Evolutionary conservation across 495 filamentous ascomycete species (phyloP).

Genomic region (Bacidia rubella): DNA sequence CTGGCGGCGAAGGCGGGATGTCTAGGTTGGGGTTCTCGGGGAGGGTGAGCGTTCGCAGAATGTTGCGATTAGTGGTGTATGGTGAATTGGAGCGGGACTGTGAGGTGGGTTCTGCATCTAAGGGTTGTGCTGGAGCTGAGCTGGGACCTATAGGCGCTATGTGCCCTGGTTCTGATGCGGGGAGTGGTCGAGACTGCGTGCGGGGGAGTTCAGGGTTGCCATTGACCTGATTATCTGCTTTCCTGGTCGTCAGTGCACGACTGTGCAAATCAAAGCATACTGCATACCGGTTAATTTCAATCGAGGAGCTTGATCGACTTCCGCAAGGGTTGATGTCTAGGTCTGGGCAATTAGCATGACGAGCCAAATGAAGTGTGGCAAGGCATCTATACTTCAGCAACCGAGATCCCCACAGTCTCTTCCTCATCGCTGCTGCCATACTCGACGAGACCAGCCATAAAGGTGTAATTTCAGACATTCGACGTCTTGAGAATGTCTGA

Average conservation of each 20-base stretch:
- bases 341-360: not conserved
- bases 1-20: constrained; percentile 76
- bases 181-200: too few relatives aligned
- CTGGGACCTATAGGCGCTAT: not conserved
- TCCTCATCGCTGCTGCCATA: constrained; percentile 77
- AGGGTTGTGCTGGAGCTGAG: not conserved
- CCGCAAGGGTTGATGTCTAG: constrained; percentile 4
- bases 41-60: constrained; percentile 70
- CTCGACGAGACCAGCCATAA: constrained; percentile 56
- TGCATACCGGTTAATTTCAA: not conserved
- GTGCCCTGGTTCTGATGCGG: constrained; percentile 28
- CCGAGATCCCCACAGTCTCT: constrained; percentile 25
- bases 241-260: constrained; percentile 27
- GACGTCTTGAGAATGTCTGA: too few relatives aligned
- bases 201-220: too few relatives aligned
- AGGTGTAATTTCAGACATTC: too few relatives aligned
- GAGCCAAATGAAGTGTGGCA: not conserved
- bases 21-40: constrained; percentile 65
- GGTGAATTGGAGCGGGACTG: constrained; percentile 38
- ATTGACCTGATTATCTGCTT: too few relatives aligned
- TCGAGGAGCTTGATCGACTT: not conserved
- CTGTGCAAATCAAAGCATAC: not conserved
- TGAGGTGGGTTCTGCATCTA: not conserved
- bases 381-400: constrained; percentile 9
- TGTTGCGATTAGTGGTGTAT: constrained; percentile 49